Evolutionary conservation across 2,329 filamentous ascomycete species (phyloP), one percentile per base, ranked within the genome.

Genomic region (Cladobotryum mycophilum): DNA sequence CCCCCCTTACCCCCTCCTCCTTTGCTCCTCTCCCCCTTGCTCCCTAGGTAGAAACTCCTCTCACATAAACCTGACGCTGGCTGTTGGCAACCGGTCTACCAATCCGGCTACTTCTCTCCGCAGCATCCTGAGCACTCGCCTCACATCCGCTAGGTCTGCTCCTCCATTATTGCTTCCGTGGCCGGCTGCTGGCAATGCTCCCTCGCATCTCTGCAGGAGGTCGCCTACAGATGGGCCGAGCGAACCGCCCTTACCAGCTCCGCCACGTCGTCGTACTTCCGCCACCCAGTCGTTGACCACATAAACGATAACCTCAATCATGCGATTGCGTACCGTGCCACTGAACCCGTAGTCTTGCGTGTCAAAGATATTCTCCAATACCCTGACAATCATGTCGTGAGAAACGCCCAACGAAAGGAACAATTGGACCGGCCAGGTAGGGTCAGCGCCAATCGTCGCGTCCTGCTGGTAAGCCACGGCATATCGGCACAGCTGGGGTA

Each of bases 401-500:
- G 78, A 78, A 11, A 82, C 76, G 17, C 75, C 76, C 15, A 83
- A 70, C 30, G 72, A 70, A 9, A 81, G 63, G 62, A 83, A 82
- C 13, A 82, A 66, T 54, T 78, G 69, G 2, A 80, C 71, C 0
- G 80, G 80, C 80, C 80, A 83, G 46, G 71, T 70, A 5, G 78
- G 70, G 55, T 82, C 74, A 3, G 80, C 80, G 1, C 76, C 75
- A 42, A 81, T 78, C 7, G 76, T 76, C 2, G 72, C 73, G 56
- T 84, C 80, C 58, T 82, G 80, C 48, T 77, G 74, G 53, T 79
- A 71, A 51, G 79, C 76, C 35, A 81, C 66, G 1, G 81, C 76
- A 58, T 86, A 87, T 18, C 74, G 74, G 65, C 84, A 85, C 7
- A 87, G 67, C 54, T 84, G 74, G 0, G 80, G 80, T 11, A 87